Evolutionary conservation across 805 yeast genomes (phyloP).

Genomic region (Yarrowia sp.): DNA sequence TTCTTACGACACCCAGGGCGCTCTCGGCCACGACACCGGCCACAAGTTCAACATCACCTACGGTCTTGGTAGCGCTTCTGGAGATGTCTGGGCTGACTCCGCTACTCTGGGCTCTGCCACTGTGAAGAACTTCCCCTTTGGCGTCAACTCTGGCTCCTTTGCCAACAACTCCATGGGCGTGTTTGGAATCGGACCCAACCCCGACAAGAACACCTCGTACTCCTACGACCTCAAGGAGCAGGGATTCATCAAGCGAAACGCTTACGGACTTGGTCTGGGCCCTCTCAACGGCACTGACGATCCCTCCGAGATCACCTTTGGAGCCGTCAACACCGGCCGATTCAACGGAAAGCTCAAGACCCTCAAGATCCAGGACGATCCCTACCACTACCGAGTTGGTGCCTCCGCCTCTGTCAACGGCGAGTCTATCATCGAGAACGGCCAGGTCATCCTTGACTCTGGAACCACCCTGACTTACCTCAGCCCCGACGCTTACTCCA

Average conservation of each 20-base stretch:
- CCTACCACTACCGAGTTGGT: slow-evolving; percentile 22
- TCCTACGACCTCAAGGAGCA: background rate
- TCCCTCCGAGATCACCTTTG: background rate
- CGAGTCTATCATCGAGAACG: background rate
- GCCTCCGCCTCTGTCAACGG: background rate
- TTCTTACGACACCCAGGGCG: background rate
- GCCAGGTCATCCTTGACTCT: background rate
- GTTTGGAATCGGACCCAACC: background rate
- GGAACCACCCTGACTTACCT: slow-evolving; percentile 2
- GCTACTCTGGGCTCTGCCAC: background rate
- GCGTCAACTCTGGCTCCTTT: background rate
- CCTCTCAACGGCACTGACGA: background rate
- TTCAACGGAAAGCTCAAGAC: slow-evolving; percentile 14
- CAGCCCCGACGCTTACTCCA: background rate
- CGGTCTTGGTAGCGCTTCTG: background rate
- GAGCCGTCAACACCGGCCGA: slow-evolving; percentile 1
- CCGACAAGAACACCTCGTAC: background rate
- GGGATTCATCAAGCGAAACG: background rate
- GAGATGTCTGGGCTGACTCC: background rate
- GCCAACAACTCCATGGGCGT: background rate
- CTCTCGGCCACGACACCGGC: background rate
- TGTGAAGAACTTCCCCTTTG: background rate
- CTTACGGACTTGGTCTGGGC: background rate
- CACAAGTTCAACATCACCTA: background rate
- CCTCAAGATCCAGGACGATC: slow-evolving; percentile 31